These are phyloP conservation scores for Blastobotrys capitulatus DNA, from an alignment of 1,139 yeast species.

Conservation along the genomic window DNA sequence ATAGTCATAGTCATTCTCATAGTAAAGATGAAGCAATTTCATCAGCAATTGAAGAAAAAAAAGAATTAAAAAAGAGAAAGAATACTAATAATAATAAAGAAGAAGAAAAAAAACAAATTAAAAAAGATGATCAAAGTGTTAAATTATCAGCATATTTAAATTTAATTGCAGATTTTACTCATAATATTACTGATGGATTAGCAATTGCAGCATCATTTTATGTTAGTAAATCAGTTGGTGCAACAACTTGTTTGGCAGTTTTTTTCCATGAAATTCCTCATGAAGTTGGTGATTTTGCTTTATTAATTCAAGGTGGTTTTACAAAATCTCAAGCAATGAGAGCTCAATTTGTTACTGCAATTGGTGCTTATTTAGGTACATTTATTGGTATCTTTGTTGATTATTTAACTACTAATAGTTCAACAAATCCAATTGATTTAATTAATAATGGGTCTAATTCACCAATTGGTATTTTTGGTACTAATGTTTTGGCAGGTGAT, in stretches of 20 bases:
- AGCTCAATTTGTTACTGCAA: constrained; percentile 56
- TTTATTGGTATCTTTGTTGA: constrained; percentile 52
- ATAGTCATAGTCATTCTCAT: constrained; percentile 41
- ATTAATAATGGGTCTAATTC: constrained; percentile 4
- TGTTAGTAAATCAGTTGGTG: constrained; percentile 50
- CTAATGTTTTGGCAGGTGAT: constrained; percentile 45
- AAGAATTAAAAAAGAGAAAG: constrained; percentile 9
- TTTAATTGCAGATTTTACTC: constrained; percentile 59
- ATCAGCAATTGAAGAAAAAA: constrained; percentile 5
- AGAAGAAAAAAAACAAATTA: constrained; percentile 25
- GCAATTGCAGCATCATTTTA: constrained; percentile 64
- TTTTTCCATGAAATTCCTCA: constrained; percentile 72
- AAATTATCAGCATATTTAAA: constrained; percentile 54
- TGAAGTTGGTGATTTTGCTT: constrained; percentile 68
- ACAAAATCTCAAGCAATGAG: constrained; percentile 55
- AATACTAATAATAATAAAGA: constrained; percentile 19
- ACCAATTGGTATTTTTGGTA: constrained; percentile 42
- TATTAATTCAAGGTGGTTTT: constrained; percentile 59
- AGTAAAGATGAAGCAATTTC: constrained; percentile 28
- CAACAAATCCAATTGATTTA: constrained; percentile 6
- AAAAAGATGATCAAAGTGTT: constrained; percentile 22
- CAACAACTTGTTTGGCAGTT: constrained; percentile 59
- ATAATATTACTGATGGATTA: constrained; percentile 65
- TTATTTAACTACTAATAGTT: constrained; percentile 25
- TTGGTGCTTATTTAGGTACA: constrained; percentile 62